These are phyloP conservation scores for Syncephalastrum sp. DNA, from an alignment of 371 early-diverging fungal genomes.

Conservation along the genomic window DNA sequence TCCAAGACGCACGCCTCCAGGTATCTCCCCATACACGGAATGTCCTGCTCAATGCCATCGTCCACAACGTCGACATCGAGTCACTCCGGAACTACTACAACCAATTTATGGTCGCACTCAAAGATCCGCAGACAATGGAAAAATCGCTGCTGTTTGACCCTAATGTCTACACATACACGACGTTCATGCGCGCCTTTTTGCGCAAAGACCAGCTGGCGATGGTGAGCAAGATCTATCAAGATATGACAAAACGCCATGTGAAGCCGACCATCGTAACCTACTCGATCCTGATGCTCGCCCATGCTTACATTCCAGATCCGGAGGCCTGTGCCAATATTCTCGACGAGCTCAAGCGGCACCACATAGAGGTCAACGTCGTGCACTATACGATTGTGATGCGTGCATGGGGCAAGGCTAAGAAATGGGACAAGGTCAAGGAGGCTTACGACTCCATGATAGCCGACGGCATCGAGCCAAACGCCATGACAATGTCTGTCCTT, in stretches of 20 bases:
- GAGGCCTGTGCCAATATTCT: constrained; percentile 34
- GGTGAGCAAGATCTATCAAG: constrained; percentile 41
- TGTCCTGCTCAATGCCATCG: constrained; percentile 39
- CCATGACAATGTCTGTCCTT: constrained; percentile 38
- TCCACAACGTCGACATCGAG: constrained; percentile 21
- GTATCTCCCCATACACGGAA: constrained; percentile 35
- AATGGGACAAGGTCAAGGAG: constrained; percentile 33
- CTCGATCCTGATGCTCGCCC: constrained; percentile 43
- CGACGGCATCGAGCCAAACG: constrained; percentile 33
- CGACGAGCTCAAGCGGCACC: constrained; percentile 24
- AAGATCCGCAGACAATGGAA: constrained; percentile 1
- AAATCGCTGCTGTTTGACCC: neutral
- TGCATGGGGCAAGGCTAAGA: constrained; percentile 44
- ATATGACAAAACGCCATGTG: constrained; percentile 33
- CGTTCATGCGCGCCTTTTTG: constrained; percentile 51
- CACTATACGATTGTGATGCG: constrained; percentile 48
- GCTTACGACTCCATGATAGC: constrained; percentile 41
- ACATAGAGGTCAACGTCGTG: constrained; percentile 31
- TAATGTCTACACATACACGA: constrained; percentile 40
- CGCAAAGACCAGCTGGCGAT: constrained; percentile 33
- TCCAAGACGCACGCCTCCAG: constrained; percentile 8
- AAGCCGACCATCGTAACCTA: constrained; percentile 44
- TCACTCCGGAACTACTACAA: constrained; percentile 30
- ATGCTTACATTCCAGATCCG: constrained; percentile 47
- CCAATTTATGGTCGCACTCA: constrained; percentile 19